Conservation (phyloP, 106 monocot genomes). For the Phalaenopsis aphrodite region DNA sequence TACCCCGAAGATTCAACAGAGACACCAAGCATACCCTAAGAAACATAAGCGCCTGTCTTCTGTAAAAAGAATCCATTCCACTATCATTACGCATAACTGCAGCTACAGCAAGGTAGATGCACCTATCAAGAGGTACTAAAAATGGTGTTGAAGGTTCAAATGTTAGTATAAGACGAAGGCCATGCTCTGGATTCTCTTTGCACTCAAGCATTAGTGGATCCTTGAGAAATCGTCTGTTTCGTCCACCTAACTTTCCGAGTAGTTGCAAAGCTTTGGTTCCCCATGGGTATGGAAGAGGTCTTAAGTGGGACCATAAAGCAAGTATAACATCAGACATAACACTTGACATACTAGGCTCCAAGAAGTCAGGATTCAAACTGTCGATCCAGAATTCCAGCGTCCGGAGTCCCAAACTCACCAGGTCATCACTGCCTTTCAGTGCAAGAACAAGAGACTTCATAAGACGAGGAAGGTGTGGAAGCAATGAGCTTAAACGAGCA, state of each 20-base stretch:
- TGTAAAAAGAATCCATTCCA: conserved; percentile 74
- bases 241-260: conserved; percentile 93
- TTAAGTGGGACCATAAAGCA: conserved; percentile 95
- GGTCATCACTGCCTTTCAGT: conserved; percentile 90
- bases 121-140: conserved; percentile 92
- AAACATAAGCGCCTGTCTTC: conserved; percentile 86
- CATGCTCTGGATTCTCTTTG: conserved; percentile 98
- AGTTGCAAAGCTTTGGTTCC: conserved; percentile 91
- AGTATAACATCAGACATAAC: conserved; percentile 97
- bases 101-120: conserved; percentile 70
- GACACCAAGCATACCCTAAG: conserved; percentile 81
- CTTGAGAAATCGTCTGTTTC: conserved; percentile 93
- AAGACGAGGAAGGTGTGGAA: conserved; percentile 93
- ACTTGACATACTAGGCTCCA: conserved; percentile 99
- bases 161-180: conserved; percentile 92
- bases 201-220: conserved; percentile 90
- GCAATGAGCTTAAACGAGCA: conserved; percentile 95
- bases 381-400: conserved; percentile 99
- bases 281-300: conserved; percentile 89
- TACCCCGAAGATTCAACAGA: conserved; percentile 73
- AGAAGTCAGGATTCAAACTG: conserved; percentile 96
- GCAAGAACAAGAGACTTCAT: conserved; percentile 89
- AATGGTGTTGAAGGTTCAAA: conserved; percentile 96
- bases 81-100: conserved; percentile 60
- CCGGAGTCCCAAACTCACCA: conserved; percentile 86